These are phyloP conservation scores for Brettanomyces anomalus DNA, from an alignment of 805 yeast genomes.

Conservation along the genomic window DNA sequence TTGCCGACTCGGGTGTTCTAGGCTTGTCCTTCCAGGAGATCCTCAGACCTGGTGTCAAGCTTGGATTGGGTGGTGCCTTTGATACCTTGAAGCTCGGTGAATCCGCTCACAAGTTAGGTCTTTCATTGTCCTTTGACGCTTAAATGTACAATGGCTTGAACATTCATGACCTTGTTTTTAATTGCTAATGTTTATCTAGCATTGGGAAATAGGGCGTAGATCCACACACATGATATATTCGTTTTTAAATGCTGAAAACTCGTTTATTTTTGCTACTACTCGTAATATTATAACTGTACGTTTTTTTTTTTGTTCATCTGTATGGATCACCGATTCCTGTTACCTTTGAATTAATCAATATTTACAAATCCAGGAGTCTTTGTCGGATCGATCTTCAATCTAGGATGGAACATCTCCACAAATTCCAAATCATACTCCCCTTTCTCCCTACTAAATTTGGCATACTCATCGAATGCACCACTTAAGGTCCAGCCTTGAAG, in stretches of 20 bases:
- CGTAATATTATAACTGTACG: not conserved
- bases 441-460: constrained; percentile 86
- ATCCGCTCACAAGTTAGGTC: constrained; percentile 97
- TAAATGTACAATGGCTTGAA: constrained; percentile 27
- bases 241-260: constrained; percentile 30
- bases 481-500: constrained; percentile 91
- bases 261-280: constrained; percentile 86
- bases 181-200: not conserved
- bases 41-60: constrained; percentile 90
- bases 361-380: constrained; percentile 60
- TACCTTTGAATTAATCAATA: too few species aligned
- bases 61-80: constrained; percentile 95
- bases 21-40: constrained; percentile 91
- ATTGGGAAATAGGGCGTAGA: too few species aligned
- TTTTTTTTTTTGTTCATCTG: not conserved
- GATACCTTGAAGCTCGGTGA: constrained; percentile 93
- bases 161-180: not conserved
- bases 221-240: too few species aligned
- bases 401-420: constrained; percentile 73
- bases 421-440: constrained; percentile 88
- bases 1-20: constrained; percentile 92
- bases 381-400: constrained; percentile 35
- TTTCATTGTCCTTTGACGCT: constrained; percentile 88
- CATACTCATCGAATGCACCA: constrained; percentile 90
- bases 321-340: too few species aligned